These are phyloP conservation scores for Cladophialophora chaetospira DNA, from an alignment of 2,329 filamentous ascomycete species.

Conservation along the genomic window DNA sequence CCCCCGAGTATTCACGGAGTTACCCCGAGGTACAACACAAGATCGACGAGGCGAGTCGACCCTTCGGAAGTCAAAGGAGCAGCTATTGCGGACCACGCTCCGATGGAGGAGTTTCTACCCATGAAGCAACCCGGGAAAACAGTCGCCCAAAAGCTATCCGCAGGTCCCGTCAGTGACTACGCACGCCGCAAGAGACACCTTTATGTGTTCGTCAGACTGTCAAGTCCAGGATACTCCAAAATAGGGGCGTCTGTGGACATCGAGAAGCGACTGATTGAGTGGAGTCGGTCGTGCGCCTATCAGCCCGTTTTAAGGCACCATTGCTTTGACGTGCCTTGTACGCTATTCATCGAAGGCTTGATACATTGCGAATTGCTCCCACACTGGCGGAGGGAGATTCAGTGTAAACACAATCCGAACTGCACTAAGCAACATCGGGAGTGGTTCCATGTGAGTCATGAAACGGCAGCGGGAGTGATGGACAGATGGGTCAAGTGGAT, in stretches of 20 bases:
- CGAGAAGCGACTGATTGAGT: background rate
- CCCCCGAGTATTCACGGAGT: background rate
- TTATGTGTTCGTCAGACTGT: background rate
- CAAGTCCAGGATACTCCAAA: background rate
- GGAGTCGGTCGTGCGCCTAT: background rate
- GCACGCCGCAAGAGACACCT: background rate
- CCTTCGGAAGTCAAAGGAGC: too few species aligned
- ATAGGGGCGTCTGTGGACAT: background rate
- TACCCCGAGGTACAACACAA: background rate
- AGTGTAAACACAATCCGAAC: conserved; percentile 8
- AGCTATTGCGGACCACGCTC: background rate
- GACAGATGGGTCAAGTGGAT: background rate
- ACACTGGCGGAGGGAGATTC: conserved; percentile 12
- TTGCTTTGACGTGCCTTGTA: background rate
- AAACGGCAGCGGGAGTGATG: background rate
- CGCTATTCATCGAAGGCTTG: background rate
- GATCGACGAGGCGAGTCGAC: background rate
- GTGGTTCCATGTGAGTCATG: conserved; percentile 15
- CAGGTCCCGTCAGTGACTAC: background rate
- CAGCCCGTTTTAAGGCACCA: background rate
- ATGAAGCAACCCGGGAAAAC: background rate
- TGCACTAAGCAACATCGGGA: conserved; percentile 13
- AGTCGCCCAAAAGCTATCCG: background rate
- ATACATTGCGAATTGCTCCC: conserved; percentile 10
- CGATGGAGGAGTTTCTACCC: background rate